phyloP scores from a whole-genome alignment of 345 rosid genomes.

The Populus pruinosa region DNA sequence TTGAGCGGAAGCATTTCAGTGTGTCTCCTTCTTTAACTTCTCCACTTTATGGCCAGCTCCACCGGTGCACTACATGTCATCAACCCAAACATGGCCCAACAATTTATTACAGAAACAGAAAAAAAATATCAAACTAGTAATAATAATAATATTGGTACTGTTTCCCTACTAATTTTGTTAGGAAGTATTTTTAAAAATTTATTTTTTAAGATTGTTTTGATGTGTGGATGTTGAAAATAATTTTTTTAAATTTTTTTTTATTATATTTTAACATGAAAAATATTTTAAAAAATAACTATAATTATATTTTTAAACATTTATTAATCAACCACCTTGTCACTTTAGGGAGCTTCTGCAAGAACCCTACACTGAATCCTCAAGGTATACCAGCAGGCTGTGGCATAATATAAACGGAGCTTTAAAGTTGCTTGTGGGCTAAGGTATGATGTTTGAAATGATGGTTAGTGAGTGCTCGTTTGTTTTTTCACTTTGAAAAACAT shows the following conservation, averaged over 20 bases:
- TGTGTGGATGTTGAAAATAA: too few species aligned
- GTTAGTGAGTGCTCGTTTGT: too few species aligned
- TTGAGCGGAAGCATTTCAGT: background rate
- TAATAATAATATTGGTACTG: background rate
- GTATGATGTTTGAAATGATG: background rate
- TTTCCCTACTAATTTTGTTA: background rate
- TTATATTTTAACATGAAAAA: too few species aligned
- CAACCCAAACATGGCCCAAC: background rate
- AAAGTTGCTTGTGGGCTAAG: background rate
- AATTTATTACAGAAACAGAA: background rate
- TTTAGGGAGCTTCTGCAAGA: background rate
- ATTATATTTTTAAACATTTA: too few species aligned
- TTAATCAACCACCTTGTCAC: background rate
- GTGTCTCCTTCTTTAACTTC: background rate
- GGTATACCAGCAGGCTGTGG: background rate
- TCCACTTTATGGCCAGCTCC: background rate
- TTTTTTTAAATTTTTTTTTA: too few species aligned
- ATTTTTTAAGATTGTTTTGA: too few species aligned
- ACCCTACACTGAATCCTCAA: background rate
- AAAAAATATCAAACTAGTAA: background rate
- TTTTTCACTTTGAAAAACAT: too few species aligned
- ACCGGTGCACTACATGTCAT: background rate
- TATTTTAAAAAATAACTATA: too few species aligned
- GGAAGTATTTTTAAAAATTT: too few species aligned
- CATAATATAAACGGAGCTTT: background rate